Base-by-base conservation (phyloP, 2,329 filamentous ascomycete genomes). In the Fusarium hostae region DNA sequence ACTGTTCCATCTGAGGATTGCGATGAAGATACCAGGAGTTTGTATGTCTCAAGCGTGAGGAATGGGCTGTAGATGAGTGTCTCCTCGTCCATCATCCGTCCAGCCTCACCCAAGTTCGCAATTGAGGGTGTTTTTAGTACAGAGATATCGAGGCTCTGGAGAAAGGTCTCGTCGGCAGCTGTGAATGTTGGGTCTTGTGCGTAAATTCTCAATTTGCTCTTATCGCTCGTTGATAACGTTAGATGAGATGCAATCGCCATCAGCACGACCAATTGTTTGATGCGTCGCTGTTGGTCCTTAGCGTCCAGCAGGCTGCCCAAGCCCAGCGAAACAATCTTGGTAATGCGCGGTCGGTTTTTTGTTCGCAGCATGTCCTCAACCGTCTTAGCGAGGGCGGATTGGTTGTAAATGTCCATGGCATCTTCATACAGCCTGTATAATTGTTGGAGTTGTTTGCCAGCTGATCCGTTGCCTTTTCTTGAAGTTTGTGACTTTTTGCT, bases 11-110 rank as follows among this genome's bases (percentile, higher is more conserved):
- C 10, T 0, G 57, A 37, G 15, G 58, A 60, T 30, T 57, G 56
- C 12, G 50, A 62, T 34, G 54, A 64, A 6, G 67, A 47, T 10
- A 75, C 45, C 3, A 73, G 35, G 4, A 69, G 47, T 11, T 62
- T 75, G 34, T 76, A 76, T 20, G 74, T 72, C 16, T 66, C 70
- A 11, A 76, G 66, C 0, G 74, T 76, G n/a, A 76, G 71, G 34
- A 76, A 76, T 3, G 74, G 74, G 35, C 73, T 74, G 48, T 75
- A 76, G 6, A 76, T 47, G n/a, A 76, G 62, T 0, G 74, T 75
- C 32, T 76, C 63, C 6, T 52, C 48, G 8, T 76, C 55, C 16
- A 76, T 74, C 34, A 76, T 59, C 11, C 32, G 51, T 5, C 72
- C 70, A 2, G 74, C 74, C 22, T 76, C 74, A 2, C 74, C 74